Evolutionary conservation across 345 rosid genomes (phyloP), one percentile per base, ranked within the genome.

Genomic region (Cardamine occulta): DNA sequence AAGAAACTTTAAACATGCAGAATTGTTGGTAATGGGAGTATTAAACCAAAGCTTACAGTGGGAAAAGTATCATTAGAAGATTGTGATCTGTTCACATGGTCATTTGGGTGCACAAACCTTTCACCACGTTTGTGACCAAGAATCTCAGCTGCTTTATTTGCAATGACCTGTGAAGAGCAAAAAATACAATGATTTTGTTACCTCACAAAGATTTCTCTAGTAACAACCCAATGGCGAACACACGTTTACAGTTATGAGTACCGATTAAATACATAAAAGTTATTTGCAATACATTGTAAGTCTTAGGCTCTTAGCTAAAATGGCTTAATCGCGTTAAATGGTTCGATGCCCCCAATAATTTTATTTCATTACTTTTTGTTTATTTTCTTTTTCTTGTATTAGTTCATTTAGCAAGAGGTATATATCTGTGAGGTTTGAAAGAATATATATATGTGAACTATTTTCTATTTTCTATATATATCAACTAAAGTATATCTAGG

Each of bases 51-150:
- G 47, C 90, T 87, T 84, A 94, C 97, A 61, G 95, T 94, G 6
- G 98, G 98, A 72, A 94, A 94, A 32, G 98, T 89, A 66, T 94
- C 98, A 51, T 94, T 91, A 44, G 98, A 94, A 65, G 97, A 94
- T 59, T 91, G 97, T 23, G 97, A 91, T 83, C 95, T 80, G 75
- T 94, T 94, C 53, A 94, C 98, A 74, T 90, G 97, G 73, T 94
- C 98, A 85, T 94, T 94, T 14, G 97, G 98, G 80, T 94, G 98
- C 47, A 94, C 97, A 76, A 45, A 70, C 70, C 91, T 91, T 42
- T 81, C 96, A 60, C 98, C 98, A 53, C 88, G 84, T 82, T 89
- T 85, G 55, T 79, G 88, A 3, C 98, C 98, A 68, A 90, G 96
- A 72, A 94, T 91, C 85, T 94, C 96, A 61, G 95, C 93, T 57